phyloP scores from a whole-genome alignment of 345 rosid genomes.

The Triadica sebifera region DNA sequence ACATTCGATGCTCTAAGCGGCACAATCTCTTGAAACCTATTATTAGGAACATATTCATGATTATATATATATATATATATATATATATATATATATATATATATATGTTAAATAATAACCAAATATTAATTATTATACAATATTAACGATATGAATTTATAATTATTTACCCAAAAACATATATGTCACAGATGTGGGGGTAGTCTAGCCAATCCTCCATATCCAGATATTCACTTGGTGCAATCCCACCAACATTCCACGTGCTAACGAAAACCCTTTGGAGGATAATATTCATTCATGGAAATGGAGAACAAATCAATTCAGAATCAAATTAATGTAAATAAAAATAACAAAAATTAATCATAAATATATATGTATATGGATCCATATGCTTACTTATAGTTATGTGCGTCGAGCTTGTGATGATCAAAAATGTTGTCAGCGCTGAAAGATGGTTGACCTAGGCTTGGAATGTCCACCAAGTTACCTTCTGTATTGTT shows the following conservation, averaged over 20 bases:
- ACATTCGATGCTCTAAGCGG: slow-evolving; percentile 65
- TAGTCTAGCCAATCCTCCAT: slow-evolving; percentile 63
- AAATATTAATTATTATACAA: neutral
- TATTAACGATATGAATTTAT: neutral
- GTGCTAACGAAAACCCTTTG: slow-evolving; percentile 69
- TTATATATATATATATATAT: no score
- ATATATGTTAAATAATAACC: neutral
- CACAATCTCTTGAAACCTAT: slow-evolving; percentile 77
- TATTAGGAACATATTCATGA: no score
- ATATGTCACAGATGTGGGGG: slow-evolving; percentile 54
- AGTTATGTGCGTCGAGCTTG: slow-evolving; percentile 38
- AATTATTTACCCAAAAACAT: slow-evolving; percentile 64
- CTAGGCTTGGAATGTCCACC: slow-evolving; percentile 31
- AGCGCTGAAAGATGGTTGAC: slow-evolving; percentile 29
- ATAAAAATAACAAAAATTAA: neutral
- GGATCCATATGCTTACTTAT: slow-evolving; percentile 38
- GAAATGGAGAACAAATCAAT: no score
- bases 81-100: neutral
- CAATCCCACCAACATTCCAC: slow-evolving; percentile 89
- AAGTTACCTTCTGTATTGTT: slow-evolving; percentile 23
- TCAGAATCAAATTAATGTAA: neutral
- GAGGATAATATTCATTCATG: no score
- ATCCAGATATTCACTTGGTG: slow-evolving; percentile 55
- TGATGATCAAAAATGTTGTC: slow-evolving; percentile 34
- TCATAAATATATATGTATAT: neutral